Evolutionary conservation across 2,329 filamentous ascomycete genomes (phyloP).

Genomic region (Beauveria medogensis): DNA sequence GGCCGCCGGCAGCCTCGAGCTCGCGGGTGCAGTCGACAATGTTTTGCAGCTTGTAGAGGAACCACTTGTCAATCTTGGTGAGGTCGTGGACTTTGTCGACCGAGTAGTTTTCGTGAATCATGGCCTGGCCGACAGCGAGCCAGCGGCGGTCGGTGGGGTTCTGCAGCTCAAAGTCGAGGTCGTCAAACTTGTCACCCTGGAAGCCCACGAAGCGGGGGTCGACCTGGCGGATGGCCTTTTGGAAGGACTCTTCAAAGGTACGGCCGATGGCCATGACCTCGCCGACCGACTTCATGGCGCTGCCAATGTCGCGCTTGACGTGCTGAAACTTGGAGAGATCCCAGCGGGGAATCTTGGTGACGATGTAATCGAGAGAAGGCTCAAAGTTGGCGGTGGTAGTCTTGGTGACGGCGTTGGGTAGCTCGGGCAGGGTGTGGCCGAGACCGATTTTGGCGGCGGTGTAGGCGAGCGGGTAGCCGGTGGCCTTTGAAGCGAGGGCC

Average conservation of each 20-base stretch:
- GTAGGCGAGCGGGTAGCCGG: slow-evolving; percentile 93
- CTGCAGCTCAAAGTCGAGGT: slow-evolving; percentile 79
- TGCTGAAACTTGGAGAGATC: slow-evolving; percentile 98
- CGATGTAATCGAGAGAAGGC: slow-evolving; percentile 92
- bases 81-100: slow-evolving; percentile 88
- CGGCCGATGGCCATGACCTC: slow-evolving; percentile 99
- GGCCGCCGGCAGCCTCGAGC: slow-evolving; percentile 73
- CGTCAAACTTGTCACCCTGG: slow-evolving; percentile 90
- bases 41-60: slow-evolving; percentile 96
- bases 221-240: slow-evolving; percentile 96
- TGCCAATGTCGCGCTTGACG: slow-evolving; percentile 94
- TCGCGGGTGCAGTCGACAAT: slow-evolving; percentile 85
- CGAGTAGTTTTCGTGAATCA: slow-evolving; percentile 93
- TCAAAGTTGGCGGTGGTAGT: slow-evolving; percentile 99
- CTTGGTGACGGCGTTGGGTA: slow-evolving; percentile 96
- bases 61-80: slow-evolving; percentile 99
- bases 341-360: slow-evolving; percentile 98
- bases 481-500: slow-evolving; percentile 93
- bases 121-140: slow-evolving; percentile 94
- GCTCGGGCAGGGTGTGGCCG: slow-evolving; percentile 87
- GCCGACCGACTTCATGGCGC: slow-evolving; percentile 97
- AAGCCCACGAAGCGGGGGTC: slow-evolving; percentile 88
- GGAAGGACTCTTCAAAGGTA: slow-evolving; percentile 97
- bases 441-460: slow-evolving; percentile 97
- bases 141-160: slow-evolving; percentile 95